A percentile compares a stretch with the other conserved stretches of the same genome.
Conservation (phyloP, 1,284 basidiomycete species). For the Ganoderma sp. region DNA sequence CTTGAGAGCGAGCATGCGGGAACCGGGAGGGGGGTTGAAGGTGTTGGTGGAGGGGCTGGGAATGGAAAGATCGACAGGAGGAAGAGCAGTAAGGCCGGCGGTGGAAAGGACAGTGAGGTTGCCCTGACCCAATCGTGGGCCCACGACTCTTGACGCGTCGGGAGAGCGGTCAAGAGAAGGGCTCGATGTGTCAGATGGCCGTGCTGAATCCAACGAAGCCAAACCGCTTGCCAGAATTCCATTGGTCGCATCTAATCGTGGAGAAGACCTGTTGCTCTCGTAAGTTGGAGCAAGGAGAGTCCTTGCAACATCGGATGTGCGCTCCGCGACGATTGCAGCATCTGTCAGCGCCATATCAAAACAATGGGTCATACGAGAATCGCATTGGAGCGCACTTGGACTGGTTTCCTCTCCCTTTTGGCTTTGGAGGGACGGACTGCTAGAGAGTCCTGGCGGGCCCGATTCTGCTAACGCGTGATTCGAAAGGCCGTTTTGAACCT, state of each 20-base stretch:
- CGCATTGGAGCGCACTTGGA: constrained; percentile 10
- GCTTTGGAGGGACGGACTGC: constrained; percentile 22
- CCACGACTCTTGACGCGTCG: constrained; percentile 41
- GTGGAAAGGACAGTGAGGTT: constrained; percentile 42
- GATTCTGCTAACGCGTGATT: constrained; percentile 16
- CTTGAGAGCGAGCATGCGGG: constrained; percentile 72
- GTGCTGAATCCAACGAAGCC: constrained; percentile 17
- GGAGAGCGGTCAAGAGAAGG: constrained; percentile 31
- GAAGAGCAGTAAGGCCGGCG: constrained; percentile 25
- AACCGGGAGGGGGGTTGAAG: constrained; percentile 71
- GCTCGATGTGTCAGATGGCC: constrained; percentile 27
- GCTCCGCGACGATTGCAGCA: constrained; percentile 16
- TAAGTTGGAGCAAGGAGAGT: constrained; percentile 2
- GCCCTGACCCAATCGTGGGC: constrained; percentile 41
- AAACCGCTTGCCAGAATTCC: constrained; percentile 8
- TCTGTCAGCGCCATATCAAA: constrained; percentile 11
- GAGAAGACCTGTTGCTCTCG: constrained; percentile 22
- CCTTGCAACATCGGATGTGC: constrained; percentile 14
- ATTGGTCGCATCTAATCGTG: constrained; percentile 12
- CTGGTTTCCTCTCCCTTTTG: constrained; percentile 15
- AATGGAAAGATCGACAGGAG: constrained; percentile 30
- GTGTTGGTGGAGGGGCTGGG: constrained; percentile 37
- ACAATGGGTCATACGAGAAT: neutral
- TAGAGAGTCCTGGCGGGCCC: constrained; percentile 24
- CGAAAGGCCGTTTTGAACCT: constrained; percentile 25